Evolutionary conservation across 108 stramenopile species (phyloP), one percentile per base, ranked within the genome.

Genomic region (Fistulifera pelliculosa): DNA sequence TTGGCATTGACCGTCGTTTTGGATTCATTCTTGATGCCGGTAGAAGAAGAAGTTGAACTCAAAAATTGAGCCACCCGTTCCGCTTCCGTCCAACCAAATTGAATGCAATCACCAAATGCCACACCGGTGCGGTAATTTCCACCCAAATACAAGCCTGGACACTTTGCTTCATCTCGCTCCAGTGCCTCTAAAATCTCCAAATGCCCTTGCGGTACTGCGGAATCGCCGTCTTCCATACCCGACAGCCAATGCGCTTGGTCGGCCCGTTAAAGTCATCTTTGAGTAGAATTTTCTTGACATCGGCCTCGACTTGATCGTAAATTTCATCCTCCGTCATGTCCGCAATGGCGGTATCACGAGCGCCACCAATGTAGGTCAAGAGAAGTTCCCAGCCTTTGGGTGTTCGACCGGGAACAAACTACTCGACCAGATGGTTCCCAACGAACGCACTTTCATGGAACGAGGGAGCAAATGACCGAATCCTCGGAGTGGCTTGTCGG

Each of bases 61-160:
- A 57, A 57, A 41, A 42, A 57, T 24, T 57, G n/a, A 3, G 43
- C 41, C 7, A 89, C 77, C 19, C 69, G 61, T 73, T 85, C 81
- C 28, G 93, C 91, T 27, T 93, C 79, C 49, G 90, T 82, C 61
- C 80, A 83, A 16, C 94, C 97, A 70, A 87, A 96, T 25, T 77
- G 87, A 12, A 98, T 90, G 65, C 97, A 98, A 75, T 95, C 94
- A 7, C 80, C 81, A 62, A 98, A 94, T 23, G 94, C 93, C 14
- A 98, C 95, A 44, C 97, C 97, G 13, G 85, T 85, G 27, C 86
- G 64, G 61, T 95, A 98, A 65, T 95, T 98, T 15, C 97, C 93
- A 58, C 86, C 79, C 2, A 94, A 54, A 74, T 79, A 94, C 3
- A 98, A 57, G 27, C 97, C 96, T 48, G 58, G 50, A 26, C 27